A percentile compares a stretch with the other conserved stretches of the same genome.
Evolutionary conservation across 768 basidiomycete species (phyloP).

Genomic region (Leccinum truebloodii): DNA sequence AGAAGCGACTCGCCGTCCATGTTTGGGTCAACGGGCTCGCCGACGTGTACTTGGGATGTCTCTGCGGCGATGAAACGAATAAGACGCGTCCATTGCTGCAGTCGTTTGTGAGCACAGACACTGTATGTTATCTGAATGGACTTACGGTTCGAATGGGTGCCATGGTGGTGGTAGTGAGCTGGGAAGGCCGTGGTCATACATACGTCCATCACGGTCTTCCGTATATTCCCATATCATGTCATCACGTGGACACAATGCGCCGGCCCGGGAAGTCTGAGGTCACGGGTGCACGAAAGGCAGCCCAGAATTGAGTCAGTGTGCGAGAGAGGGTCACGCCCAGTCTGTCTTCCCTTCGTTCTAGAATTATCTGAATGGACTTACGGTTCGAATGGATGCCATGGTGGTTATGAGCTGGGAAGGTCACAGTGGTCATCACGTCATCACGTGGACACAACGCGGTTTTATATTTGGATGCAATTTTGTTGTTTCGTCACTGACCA

Average conservation of each 20-base stretch:
- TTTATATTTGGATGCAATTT: background rate
- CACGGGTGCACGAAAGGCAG: no score
- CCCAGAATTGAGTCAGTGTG: no score
- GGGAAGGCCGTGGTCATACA: slow-evolving; percentile 3
- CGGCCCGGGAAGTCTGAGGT: no score
- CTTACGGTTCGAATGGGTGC: slow-evolving; percentile 59
- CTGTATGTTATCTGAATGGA: background rate
- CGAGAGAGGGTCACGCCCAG: no score
- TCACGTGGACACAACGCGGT: slow-evolving; percentile 19
- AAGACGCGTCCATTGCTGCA: slow-evolving; percentile 64
- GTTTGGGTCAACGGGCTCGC: slow-evolving; percentile 67
- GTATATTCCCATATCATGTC: slow-evolving; percentile 21
- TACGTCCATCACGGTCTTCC: slow-evolving; percentile 2
- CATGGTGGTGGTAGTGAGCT: slow-evolving; percentile 39
- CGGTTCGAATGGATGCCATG: slow-evolving; percentile 63
- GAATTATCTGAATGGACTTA: slow-evolving; percentile 27
- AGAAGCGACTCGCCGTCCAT: slow-evolving; percentile 54
- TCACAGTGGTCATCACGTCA: background rate
- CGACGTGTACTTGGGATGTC: slow-evolving; percentile 72
- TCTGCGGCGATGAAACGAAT: slow-evolving; percentile 82
- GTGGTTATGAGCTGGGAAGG: slow-evolving; percentile 13
- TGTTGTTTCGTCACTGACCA: slow-evolving; percentile 3
- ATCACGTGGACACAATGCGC: slow-evolving; percentile 29
- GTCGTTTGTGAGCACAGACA: background rate
- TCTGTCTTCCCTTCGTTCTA: no score